Evolutionary conservation across 495 filamentous ascomycete genomes (phyloP).

Genomic region (Baudoinia panamericana): DNA sequence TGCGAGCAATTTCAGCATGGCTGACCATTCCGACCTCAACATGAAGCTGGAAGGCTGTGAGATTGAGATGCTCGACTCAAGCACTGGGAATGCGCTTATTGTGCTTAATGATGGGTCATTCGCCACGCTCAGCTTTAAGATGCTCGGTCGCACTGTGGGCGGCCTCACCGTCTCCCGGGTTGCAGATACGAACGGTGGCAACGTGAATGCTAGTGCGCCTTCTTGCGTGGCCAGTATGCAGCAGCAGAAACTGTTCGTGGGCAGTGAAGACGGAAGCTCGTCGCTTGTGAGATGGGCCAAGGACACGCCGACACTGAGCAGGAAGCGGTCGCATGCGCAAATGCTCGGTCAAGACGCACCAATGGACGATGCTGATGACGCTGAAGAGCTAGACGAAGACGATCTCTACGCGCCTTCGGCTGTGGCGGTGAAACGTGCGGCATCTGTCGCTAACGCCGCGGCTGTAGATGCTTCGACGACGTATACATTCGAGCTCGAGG

Average conservation of each 20-base stretch:
- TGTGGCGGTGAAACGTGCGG: constrained; percentile 26
- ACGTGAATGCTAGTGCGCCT: constrained; percentile 47
- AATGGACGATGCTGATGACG: background rate
- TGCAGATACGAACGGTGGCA: constrained; percentile 43
- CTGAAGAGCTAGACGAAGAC: constrained; percentile 38
- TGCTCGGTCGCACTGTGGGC: constrained; percentile 88
- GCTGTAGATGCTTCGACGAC: constrained; percentile 31
- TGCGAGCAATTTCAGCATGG: constrained; percentile 63
- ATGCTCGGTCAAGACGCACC: constrained; percentile 29
- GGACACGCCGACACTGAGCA: constrained; percentile 36
- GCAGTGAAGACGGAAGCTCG: constrained; percentile 74
- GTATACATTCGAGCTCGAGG: constrained; percentile 63
- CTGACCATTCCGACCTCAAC: constrained; percentile 69
- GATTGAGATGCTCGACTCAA: constrained; percentile 59
- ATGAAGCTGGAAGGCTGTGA: constrained; percentile 72
- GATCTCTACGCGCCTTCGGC: constrained; percentile 49
- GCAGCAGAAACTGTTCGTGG: constrained; percentile 65
- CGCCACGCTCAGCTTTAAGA: constrained; percentile 63
- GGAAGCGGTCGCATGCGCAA: constrained; percentile 34
- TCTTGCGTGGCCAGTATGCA: constrained; percentile 56
- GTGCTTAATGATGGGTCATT: constrained; percentile 65
- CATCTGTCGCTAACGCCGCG: constrained; percentile 18
- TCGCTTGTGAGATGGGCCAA: constrained; percentile 66
- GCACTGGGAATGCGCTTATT: constrained; percentile 72
- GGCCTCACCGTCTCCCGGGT: constrained; percentile 59